Conservation (phyloP, 179 eudicot genomes). For the Amaranthus tricolor region DNA sequence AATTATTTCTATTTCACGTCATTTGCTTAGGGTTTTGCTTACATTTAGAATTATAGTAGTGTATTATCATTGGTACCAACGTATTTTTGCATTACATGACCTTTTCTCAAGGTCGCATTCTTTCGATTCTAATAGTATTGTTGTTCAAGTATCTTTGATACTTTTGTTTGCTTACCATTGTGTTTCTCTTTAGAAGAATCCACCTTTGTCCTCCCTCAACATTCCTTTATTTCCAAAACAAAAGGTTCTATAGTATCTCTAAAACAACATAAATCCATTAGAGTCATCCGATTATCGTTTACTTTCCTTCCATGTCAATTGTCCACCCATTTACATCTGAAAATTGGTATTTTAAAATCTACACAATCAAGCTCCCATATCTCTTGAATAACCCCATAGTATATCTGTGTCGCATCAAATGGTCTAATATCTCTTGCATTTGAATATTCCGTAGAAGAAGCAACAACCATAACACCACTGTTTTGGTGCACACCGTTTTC, state of each 20-base stretch:
- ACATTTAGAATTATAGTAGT: neutral
- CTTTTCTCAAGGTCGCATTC: slow-evolving; percentile 55
- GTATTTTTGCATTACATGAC: slow-evolving; percentile 21
- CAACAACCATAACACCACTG: neutral
- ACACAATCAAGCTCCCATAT: neutral
- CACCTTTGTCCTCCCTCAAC: no score
- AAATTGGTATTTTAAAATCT: neutral
- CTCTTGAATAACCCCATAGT: neutral
- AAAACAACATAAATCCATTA: neutral
- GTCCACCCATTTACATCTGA: neutral
- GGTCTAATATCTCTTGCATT: neutral
- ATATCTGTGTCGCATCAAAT: neutral
- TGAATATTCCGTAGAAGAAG: neutral
- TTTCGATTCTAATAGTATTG: slow-evolving; percentile 23
- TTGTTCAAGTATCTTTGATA: neutral
- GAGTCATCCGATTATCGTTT: neutral
- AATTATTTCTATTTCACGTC: neutral
- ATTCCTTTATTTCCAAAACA: no score
- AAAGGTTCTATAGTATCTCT: neutral
- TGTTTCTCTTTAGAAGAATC: no score
- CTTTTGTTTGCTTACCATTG: no score
- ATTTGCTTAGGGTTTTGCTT: no score
- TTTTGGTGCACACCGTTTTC: neutral
- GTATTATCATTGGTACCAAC: slow-evolving; percentile 23
- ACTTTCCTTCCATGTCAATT: neutral